These are phyloP conservation scores for Talaromyces islandicus DNA, from an alignment of 2,329 filamentous ascomycete species.

Conservation along the genomic window DNA sequence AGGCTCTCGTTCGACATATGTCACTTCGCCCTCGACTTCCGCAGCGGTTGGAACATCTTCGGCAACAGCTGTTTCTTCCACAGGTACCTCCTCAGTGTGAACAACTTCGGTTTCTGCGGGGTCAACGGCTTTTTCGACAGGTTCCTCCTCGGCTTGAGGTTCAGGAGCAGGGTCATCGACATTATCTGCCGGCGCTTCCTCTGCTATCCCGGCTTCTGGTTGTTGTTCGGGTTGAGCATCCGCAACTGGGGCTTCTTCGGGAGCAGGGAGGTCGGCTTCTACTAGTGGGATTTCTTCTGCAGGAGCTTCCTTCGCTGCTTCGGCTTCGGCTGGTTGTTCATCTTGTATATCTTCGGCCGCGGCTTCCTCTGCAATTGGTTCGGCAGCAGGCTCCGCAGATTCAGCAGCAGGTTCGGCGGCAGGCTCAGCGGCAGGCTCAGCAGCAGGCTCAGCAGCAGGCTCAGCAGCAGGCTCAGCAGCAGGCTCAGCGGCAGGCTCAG, in stretches of 20 bases:
- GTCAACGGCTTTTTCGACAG: not conserved
- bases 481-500: not conserved
- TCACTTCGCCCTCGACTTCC: constrained; percentile 8
- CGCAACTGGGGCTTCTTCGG: constrained; percentile 14
- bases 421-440: constrained; percentile 13
- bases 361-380: constrained; percentile 13
- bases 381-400: constrained; percentile 9
- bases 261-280: constrained; percentile 11
- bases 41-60: constrained; percentile 5
- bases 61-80: constrained; percentile 10
- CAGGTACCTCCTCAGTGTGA: constrained; percentile 12
- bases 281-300: constrained; percentile 13
- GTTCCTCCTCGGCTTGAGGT: constrained; percentile 11
- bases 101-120: constrained; percentile 3
- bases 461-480: not conserved
- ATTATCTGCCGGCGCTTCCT: constrained; percentile 13
- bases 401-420: constrained; percentile 12
- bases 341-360: not conserved
- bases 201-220: constrained; percentile 10
- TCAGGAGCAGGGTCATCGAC: constrained; percentile 12
- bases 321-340: constrained; percentile 13
- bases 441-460: constrained; percentile 8
- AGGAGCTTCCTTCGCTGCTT: constrained; percentile 14
- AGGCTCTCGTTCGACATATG: constrained; percentile 4
- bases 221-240: constrained; percentile 7